Evolutionary conservation across 176 grass and related monocot genomes (phyloP).

Genomic region (Bromus sterilis): DNA sequence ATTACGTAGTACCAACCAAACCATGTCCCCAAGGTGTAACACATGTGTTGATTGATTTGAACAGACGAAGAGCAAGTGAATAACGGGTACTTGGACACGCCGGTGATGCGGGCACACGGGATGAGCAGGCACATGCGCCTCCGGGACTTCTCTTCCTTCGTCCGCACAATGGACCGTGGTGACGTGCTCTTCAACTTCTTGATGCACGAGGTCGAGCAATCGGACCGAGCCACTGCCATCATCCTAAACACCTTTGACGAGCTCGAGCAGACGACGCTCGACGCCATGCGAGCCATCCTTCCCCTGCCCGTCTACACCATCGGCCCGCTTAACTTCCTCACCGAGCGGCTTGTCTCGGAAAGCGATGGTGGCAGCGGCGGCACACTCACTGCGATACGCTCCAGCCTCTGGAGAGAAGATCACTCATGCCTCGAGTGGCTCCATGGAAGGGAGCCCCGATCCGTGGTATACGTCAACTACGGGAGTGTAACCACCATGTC

Average conservation of each 20-base stretch:
- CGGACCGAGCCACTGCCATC: neutral
- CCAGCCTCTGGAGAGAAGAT: constrained; percentile 15
- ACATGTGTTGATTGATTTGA: neutral
- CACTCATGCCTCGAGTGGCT: constrained; percentile 23
- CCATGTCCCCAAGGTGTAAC: no score
- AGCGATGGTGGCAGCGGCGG: no score
- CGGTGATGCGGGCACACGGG: neutral
- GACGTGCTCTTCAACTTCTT: neutral
- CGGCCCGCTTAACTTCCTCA: neutral
- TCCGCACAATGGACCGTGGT: neutral
- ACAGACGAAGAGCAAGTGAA: neutral
- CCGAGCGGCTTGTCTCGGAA: neutral
- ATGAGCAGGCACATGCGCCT: neutral
- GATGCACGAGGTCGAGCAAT: neutral
- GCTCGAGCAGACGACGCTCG: neutral
- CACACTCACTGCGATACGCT: neutral
- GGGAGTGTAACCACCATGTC: constrained; percentile 22
- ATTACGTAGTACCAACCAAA: no score
- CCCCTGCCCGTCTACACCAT: neutral
- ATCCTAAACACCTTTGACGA: neutral
- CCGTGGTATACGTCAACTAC: constrained; percentile 43
- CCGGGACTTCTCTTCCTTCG: neutral
- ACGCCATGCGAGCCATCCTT: neutral
- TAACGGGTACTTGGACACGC: neutral
- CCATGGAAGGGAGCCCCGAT: neutral